phyloP scores from a whole-genome alignment of 2,329 filamentous ascomycete species.

The Aspergillus sp. region DNA sequence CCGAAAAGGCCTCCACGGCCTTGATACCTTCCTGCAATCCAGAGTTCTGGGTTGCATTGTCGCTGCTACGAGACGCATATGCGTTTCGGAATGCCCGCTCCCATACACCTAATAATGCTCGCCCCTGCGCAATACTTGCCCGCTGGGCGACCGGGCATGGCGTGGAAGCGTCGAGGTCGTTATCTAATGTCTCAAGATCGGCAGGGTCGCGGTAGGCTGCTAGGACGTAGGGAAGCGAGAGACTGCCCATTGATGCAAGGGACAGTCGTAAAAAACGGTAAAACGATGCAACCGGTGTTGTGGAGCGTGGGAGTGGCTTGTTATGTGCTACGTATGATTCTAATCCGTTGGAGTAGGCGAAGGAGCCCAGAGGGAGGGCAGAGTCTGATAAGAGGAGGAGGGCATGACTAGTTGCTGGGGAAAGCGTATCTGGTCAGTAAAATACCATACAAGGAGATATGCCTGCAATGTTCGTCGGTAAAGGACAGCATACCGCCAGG shows the following conservation, averaged over 20 bases:
- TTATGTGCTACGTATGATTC: constrained; percentile 64
- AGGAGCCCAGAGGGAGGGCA: constrained; percentile 63
- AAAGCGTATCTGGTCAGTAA: background rate
- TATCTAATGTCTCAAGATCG: constrained; percentile 56
- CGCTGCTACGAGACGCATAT: constrained; percentile 22
- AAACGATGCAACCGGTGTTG: constrained; percentile 46
- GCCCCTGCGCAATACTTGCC: constrained; percentile 61
- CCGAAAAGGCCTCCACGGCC: constrained; percentile 39
- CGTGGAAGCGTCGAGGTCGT: constrained; percentile 63
- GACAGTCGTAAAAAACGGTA: constrained; percentile 58
- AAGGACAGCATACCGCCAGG: constrained; percentile 9
- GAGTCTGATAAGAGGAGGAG: constrained; percentile 64
- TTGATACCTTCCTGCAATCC: constrained; percentile 21
- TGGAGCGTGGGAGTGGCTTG: constrained; percentile 36
- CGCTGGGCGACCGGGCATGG: constrained; percentile 62
- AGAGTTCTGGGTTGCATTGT: constrained; percentile 12
- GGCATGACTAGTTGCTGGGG: constrained; percentile 45
- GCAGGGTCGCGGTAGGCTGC: constrained; percentile 53
- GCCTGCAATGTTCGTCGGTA: background rate
- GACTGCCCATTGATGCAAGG: constrained; percentile 57
- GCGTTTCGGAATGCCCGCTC: constrained; percentile 51
- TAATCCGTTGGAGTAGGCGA: constrained; percentile 64
- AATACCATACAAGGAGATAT: background rate
- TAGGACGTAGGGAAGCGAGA: constrained; percentile 61
- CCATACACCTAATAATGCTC: constrained; percentile 61